Evolutionary conservation across 768 basidiomycete genomes (phyloP), one percentile per base, ranked within the genome.

Genomic region (Leccinum broughii): DNA sequence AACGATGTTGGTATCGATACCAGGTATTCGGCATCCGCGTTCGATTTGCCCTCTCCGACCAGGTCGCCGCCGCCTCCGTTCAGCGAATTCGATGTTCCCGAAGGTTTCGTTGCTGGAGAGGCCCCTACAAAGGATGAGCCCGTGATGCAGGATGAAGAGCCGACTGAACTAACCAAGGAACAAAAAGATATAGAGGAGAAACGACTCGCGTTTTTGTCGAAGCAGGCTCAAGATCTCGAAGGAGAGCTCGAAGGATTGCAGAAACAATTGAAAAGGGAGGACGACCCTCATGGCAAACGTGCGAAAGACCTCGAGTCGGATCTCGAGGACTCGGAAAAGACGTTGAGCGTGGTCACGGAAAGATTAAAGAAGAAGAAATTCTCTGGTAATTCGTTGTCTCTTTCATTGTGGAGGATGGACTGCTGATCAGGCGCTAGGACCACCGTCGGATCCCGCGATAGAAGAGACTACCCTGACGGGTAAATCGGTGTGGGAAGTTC

Each of bases 31-130:
- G 26, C 26, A 26, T 26, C 26, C 5, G 26, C 26, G 28, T 14
- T 64, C 13, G 59, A 66, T 22, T 0, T 66, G 1, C 55, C 61
- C 4, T 17, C 65, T 44, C 60, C 63, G n/a, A 15, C 54, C 4
- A 28, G 28, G 1, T 24, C 67, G 10, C 72, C 72, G 8, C 72
- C 74, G 5, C 72, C 72, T 13, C 64, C 72, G 1, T 75, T 70
- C 34, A 69, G 46, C 6, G 68, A 72, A 32, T 60, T 69, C 10
- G 60, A 20, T 14, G 58, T 54, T 37, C 51, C 34, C 3, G 60
- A 58, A 3, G 58, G 6, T 14, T 4, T 17, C 51, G 57, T 54
- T 49, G 58, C 50, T 52, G 63, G 51, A 30, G 64, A 57, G 9
- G 58, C 26, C 17, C 55, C 54, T 20, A 46, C 41, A 17, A 49